Evolutionary conservation across 345 rosid genomes (phyloP).

Genomic region (Ricinus communis): DNA sequence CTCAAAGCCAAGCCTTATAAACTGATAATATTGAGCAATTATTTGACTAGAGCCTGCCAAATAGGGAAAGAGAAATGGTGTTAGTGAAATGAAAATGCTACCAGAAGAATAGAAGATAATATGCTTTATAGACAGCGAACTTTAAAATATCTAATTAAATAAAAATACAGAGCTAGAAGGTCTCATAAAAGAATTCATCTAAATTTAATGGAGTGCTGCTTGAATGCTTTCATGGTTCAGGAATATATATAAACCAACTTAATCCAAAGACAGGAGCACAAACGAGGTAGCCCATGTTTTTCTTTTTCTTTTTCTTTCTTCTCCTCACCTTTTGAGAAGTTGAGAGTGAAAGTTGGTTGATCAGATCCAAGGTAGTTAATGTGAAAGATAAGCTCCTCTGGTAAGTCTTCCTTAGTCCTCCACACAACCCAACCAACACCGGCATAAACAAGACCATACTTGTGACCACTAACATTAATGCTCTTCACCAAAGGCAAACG

Average conservation of each 20-base stretch:
- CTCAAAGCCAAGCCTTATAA: constrained; percentile 27
- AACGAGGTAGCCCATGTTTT: too few relatives aligned
- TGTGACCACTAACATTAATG: constrained; percentile 23
- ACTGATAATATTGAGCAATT: constrained; percentile 24
- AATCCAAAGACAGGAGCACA: too few relatives aligned
- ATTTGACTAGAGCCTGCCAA: constrained; percentile 22
- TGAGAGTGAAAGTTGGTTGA: constrained; percentile 29
- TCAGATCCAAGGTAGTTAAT: constrained; percentile 22
- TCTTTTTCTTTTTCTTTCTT: too few relatives aligned
- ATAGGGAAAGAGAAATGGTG: background rate
- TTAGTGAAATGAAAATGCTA: background rate
- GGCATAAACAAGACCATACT: constrained; percentile 23
- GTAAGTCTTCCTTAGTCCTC: constrained; percentile 25
- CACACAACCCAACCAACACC: constrained; percentile 27
- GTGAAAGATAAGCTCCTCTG: constrained; percentile 24
- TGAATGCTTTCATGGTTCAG: too few relatives aligned
- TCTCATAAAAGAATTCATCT: too few relatives aligned
- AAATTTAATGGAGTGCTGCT: too few relatives aligned
- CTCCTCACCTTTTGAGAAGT: constrained; percentile 18
- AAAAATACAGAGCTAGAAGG: too few relatives aligned
- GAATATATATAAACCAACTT: too few relatives aligned
- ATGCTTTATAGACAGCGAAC: too few relatives aligned
- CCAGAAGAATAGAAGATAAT: background rate
- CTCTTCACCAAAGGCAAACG: constrained; percentile 25
- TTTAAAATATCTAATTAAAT: too few relatives aligned